phyloP scores from a whole-genome alignment of 2,329 filamentous ascomycete species.

The Chaetomium strumarium region DNA sequence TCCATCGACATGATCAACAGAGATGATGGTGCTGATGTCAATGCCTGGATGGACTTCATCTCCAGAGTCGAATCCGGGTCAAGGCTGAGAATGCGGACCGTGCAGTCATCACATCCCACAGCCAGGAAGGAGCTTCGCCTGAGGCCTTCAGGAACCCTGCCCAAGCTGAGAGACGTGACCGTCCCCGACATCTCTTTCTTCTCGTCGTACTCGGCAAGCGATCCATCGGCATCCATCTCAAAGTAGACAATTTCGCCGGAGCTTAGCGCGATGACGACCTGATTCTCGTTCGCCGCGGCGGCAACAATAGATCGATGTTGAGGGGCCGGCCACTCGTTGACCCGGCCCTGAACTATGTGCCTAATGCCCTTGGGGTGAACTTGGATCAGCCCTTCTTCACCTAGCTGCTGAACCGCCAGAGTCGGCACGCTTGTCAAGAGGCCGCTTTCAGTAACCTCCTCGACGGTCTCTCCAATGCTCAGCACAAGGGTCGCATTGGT shows the following conservation, averaged over 20 bases:
- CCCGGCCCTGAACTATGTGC: conserved; percentile 70
- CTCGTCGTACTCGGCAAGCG: conserved; percentile 88
- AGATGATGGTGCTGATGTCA: conserved; percentile 84
- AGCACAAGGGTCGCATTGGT: conserved; percentile 84
- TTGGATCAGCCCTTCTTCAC: conserved; percentile 86
- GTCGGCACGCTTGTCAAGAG: conserved; percentile 87
- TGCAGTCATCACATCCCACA: conserved; percentile 94
- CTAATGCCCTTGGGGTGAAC: conserved; percentile 95
- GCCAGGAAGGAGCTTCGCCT: conserved; percentile 87
- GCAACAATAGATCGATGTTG: conserved; percentile 93
- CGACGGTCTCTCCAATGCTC: conserved; percentile 93
- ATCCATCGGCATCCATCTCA: conserved; percentile 89
- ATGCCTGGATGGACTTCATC: conserved; percentile 87
- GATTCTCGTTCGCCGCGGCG: conserved; percentile 85
- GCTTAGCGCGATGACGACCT: conserved; percentile 89
- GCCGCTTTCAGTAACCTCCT: conserved; percentile 89
- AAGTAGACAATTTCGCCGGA: conserved; percentile 98
- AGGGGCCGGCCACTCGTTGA: conserved; percentile 91
- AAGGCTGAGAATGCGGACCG: conserved; percentile 84
- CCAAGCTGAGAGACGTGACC: conserved; percentile 89
- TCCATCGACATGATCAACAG: conserved; percentile 93
- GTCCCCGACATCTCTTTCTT: conserved; percentile 93
- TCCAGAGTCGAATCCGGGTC: conserved; percentile 87
- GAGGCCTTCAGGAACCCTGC: conserved; percentile 84
- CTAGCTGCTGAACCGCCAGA: conserved; percentile 86